Evolutionary conservation across 441 rosid species (phyloP).

Genomic region (Kokia cookei): DNA sequence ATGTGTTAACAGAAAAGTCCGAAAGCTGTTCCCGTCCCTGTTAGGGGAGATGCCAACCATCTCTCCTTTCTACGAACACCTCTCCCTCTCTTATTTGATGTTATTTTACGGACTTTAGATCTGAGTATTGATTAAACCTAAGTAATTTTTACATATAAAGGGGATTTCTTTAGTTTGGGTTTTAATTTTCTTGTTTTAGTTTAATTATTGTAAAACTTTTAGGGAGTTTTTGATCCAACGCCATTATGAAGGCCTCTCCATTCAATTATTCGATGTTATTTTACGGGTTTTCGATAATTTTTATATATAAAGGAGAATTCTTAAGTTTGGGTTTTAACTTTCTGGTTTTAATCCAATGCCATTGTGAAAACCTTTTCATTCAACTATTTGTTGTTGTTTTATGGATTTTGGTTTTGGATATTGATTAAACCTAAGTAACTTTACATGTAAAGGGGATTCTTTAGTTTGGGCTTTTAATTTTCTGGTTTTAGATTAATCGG

Average conservation of each 20-base stretch:
- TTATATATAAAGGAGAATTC: not conserved
- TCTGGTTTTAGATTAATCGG: not conserved
- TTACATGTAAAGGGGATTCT: not conserved
- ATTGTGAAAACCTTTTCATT: not conserved
- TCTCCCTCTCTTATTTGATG: not conserved
- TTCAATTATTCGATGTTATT: not conserved
- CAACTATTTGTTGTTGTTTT: not conserved
- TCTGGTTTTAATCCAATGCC: not conserved
- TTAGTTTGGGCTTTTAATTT: not conserved
- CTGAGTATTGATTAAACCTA: not conserved
- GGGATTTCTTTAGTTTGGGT: not conserved
- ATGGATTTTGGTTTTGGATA: not conserved
- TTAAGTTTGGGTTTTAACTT: not conserved
- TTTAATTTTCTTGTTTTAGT: not conserved
- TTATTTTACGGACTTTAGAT: not conserved
- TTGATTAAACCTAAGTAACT: not conserved
- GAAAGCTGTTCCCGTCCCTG: slow-evolving; percentile 39
- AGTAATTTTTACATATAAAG: not conserved
- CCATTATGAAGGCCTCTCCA: not conserved
- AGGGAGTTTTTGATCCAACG: not conserved
- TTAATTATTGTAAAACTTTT: too few species aligned
- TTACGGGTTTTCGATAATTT: not conserved
- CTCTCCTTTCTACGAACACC: slow-evolving; percentile 51
- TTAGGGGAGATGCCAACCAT: slow-evolving; percentile 72
- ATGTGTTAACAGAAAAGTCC: slow-evolving; percentile 34